These are phyloP conservation scores for Penicillium chermesinum DNA, from an alignment of 495 filamentous ascomycete species.

Conservation along the genomic window DNA sequence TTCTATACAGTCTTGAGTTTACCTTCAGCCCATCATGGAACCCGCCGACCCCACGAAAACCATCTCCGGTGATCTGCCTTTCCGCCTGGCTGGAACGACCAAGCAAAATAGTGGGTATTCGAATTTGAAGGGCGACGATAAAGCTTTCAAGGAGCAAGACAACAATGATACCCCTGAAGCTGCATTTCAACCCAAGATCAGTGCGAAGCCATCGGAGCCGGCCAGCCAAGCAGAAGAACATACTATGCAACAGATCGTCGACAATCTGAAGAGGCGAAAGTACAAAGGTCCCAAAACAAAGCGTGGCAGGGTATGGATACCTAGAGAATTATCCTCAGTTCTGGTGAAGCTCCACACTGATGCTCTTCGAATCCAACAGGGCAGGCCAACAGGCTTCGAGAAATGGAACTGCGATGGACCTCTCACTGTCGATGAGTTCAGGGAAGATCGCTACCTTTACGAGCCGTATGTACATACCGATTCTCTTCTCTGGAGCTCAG, in stretches of 20 bases:
- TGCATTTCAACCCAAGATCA: neutral
- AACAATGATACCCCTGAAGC: neutral
- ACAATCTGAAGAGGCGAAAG: slow-evolving; percentile 24
- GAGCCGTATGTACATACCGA: slow-evolving; percentile 18
- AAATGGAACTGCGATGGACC: slow-evolving; percentile 75
- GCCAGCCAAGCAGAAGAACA: neutral
- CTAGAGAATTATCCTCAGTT: no score
- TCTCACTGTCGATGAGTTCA: slow-evolving; percentile 59
- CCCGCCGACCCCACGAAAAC: neutral
- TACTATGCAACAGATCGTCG: neutral
- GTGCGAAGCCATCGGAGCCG: neutral
- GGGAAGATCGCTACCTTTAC: slow-evolving; percentile 58
- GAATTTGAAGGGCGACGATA: neutral
- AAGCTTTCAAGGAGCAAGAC: neutral
- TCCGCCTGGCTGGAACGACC: neutral
- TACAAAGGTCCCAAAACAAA: slow-evolving; percentile 42
- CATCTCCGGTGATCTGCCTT: neutral
- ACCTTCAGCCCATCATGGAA: neutral
- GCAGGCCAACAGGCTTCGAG: slow-evolving; percentile 57
- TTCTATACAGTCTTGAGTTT: neutral
- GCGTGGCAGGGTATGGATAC: slow-evolving; percentile 37
- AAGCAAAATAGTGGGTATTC: neutral
- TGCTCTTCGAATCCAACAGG: slow-evolving; percentile 22
- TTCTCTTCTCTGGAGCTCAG: neutral
- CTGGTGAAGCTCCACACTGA: no score